Conservation (phyloP, 129 eudicot species). For the Daucus carota region DNA sequence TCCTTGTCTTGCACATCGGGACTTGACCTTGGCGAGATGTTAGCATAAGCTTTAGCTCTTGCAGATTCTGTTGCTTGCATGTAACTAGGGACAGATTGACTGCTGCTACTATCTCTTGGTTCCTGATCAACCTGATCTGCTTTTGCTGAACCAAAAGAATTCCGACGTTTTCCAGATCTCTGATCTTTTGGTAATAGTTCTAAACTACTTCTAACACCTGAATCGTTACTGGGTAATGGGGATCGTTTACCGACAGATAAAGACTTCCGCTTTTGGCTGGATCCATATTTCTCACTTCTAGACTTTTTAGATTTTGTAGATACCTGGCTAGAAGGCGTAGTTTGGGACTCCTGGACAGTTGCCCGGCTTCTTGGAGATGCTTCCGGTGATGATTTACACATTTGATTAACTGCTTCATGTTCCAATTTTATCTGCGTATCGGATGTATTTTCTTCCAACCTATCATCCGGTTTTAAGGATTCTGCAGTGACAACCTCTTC, state of each 20-base stretch:
- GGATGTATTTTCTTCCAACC: constrained; percentile 16
- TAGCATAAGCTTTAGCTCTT: constrained; percentile 59
- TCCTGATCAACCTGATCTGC: constrained; percentile 58
- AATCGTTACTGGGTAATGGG: constrained; percentile 34
- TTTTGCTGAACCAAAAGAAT: constrained; percentile 57
- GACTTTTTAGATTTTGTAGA: constrained; percentile 50
- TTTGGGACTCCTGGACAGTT: constrained; percentile 56
- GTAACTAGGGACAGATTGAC: constrained; percentile 66
- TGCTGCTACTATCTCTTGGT: constrained; percentile 66
- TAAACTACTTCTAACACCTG: constrained; percentile 45
- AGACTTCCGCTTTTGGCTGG: constrained; percentile 45
- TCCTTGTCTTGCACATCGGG: constrained; percentile 92
- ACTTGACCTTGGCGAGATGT: constrained; percentile 76
- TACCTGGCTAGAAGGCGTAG: constrained; percentile 67
- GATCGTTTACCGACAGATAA: constrained; percentile 49
- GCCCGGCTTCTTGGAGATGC: constrained; percentile 60
- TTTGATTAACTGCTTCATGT: constrained; percentile 16
- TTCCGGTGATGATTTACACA: constrained; percentile 22
- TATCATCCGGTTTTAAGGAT: constrained; percentile 23
- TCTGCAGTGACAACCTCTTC: constrained; percentile 14
- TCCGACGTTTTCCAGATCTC: constrained; percentile 55
- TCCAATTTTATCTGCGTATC: constrained; percentile 19
- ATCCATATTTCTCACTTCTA: constrained; percentile 32
- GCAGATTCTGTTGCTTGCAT: constrained; percentile 99
- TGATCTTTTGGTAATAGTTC: constrained; percentile 62